phyloP scores from a whole-genome alignment of 495 filamentous ascomycete genomes.

The Podospora sp. region DNA sequence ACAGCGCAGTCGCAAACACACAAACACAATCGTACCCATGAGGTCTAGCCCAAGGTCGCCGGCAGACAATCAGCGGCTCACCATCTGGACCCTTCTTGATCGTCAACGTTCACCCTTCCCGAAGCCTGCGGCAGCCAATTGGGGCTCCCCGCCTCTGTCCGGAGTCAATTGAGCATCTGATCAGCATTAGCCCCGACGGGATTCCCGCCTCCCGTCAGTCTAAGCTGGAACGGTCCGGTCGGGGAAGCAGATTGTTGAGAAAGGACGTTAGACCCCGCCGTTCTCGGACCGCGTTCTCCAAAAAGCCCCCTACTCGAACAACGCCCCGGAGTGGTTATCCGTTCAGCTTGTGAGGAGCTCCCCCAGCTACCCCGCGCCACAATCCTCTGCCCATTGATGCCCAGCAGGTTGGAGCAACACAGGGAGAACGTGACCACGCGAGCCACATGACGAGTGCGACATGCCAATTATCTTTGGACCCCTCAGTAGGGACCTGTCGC shows the following conservation, averaged over 20 bases:
- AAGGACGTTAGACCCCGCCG: not conserved
- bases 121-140: constrained; percentile 13
- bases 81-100: not conserved
- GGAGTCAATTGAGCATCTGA: constrained; percentile 8
- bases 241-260: not conserved
- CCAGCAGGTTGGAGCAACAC: constrained; percentile 22
- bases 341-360: constrained; percentile 6
- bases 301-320: not conserved
- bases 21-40: not conserved
- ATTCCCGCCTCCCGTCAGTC: constrained; percentile 12
- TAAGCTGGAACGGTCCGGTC: constrained; percentile 21
- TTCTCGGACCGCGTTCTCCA: not conserved
- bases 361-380: constrained; percentile 18
- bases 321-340: constrained; percentile 10
- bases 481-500: not conserved
- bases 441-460: constrained; percentile 28
- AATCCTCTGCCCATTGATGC: constrained; percentile 1
- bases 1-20: not conserved
- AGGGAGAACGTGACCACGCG: constrained; percentile 26
- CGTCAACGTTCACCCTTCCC: not conserved
- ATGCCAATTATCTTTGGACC: constrained; percentile 14
- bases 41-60: no score
- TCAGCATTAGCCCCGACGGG: constrained; percentile 15
- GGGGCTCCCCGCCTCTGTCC: not conserved
- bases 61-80: no score